Base-by-base conservation (phyloP, 495 filamentous ascomycete genomes). In the Hypomontagnella monticulosa region DNA sequence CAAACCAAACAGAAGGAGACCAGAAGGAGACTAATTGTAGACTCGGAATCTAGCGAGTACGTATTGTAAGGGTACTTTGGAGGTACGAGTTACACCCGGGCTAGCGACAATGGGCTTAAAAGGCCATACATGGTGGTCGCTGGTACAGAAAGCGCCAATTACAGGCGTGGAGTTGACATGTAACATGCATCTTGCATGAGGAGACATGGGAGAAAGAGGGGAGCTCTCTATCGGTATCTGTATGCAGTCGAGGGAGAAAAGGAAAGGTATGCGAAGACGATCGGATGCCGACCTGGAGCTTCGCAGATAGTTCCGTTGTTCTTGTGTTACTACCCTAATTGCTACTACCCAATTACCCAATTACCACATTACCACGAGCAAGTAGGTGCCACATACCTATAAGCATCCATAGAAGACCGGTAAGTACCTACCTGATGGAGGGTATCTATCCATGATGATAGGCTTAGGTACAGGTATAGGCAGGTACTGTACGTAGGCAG, bases 221-320 rank as follows among this genome's bases (percentile, higher is more conserved):
- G 38, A 53, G 48, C 58, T 53, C 12, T 53, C 18, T 51, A 50
- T 37, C 58, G 58, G 49, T 61, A 54, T 54, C 48, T 47, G 48
- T 47, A 38, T 50, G 19, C 50, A 37, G 63, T 37, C 50, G 56
- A 18, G 49, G 60, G 49, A 42, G 49, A 56, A 32, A 42, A 27
- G 27, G 27, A 46, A 56, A n/a, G 65, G 38, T 44, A 58, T 54
- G 54, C 58, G 64, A 57, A 63, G 61, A 67, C 12, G 51, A 55
- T 68, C 65, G 65, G 65, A 68, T 63, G 59, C 33, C 47, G 54
- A 62, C 65, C 54, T 68, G 30, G 48, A 52, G 20, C 51, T 36
- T 27, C 44, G 18, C n/a, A 62, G 57, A 57, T 53, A 38, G 23
- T 52, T 43, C 64, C 51, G 52, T 27, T 27, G 23, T 27, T 6